Evolutionary conservation across 768 basidiomycete genomes (phyloP).

Genomic region (Podaxis carcinomalis): DNA sequence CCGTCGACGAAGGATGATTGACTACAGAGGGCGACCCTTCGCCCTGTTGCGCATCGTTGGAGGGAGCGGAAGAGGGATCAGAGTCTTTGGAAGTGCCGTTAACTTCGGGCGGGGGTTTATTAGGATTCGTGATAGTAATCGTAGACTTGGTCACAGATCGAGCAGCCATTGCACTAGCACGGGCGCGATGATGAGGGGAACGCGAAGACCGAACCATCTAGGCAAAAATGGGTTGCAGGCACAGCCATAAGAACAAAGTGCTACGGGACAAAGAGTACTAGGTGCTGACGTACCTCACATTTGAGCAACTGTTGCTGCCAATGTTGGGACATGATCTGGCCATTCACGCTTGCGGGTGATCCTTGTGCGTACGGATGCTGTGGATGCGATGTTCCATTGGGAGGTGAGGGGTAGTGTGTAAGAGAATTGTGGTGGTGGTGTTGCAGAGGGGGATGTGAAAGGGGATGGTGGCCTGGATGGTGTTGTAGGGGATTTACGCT

Average conservation of each 20-base stretch:
- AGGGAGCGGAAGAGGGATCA: slow-evolving; percentile 25
- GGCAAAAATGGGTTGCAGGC: slow-evolving; percentile 12
- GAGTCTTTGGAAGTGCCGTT: slow-evolving; percentile 28
- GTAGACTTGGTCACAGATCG: slow-evolving; percentile 83
- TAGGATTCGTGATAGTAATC: slow-evolving; percentile 91
- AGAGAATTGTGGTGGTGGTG: slow-evolving; percentile 81
- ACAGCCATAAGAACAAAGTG: slow-evolving; percentile 32
- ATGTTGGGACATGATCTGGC: slow-evolving; percentile 71
- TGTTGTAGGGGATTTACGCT: slow-evolving; percentile 60
- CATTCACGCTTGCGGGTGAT: slow-evolving; percentile 56
- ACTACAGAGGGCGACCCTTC: slow-evolving; percentile 26
- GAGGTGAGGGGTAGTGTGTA: slow-evolving; percentile 77
- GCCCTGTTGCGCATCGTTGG: slow-evolving; percentile 14
- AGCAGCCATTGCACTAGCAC: slow-evolving; percentile 92
- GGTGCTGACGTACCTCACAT: slow-evolving; percentile 68
- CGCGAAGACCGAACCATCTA: slow-evolving; percentile 83
- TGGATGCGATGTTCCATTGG: slow-evolving; percentile 58
- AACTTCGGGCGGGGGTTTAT: slow-evolving; percentile 40
- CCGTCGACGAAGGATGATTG: slow-evolving; percentile 73
- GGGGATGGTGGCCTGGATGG: slow-evolving; percentile 52
- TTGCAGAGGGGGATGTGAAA: slow-evolving; percentile 48
- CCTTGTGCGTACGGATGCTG: slow-evolving; percentile 39
- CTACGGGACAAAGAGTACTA: slow-evolving; percentile 9
- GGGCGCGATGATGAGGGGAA: slow-evolving; percentile 90
- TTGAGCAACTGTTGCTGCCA: slow-evolving; percentile 95